Percentiles rank a stretch among this genome's conserved stretches.
phyloP scores from a whole-genome alignment of 2,329 filamentous ascomycete genomes.

The Cytospora chrysosperma region DNA sequence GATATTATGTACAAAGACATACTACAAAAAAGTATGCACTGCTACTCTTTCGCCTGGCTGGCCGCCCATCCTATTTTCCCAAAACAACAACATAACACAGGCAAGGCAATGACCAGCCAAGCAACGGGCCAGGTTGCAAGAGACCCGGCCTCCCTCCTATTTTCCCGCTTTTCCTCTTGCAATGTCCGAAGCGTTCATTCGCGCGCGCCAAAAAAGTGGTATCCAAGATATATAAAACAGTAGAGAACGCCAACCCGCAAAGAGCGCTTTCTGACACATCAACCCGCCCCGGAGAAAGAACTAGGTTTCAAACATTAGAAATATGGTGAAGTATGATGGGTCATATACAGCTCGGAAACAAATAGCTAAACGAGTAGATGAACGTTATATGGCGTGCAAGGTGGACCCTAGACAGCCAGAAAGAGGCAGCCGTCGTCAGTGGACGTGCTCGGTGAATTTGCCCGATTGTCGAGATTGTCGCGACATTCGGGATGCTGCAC shows the following conservation, averaged over 20 bases:
- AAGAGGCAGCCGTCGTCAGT: constrained; percentile 7
- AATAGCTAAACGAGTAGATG: constrained; percentile 1
- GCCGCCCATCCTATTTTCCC: background rate
- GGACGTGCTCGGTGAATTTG: constrained; percentile 22
- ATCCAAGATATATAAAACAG: constrained; percentile 24
- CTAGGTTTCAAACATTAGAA: constrained; percentile 24
- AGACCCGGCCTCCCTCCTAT: constrained; percentile 12
- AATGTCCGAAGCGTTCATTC: constrained; percentile 22
- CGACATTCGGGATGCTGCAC: constrained; percentile 17
- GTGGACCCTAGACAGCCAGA: background rate
- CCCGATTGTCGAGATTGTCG: constrained; percentile 19
- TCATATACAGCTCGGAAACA: constrained; percentile 20
- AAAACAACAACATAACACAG: background rate
- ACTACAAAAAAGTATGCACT: constrained; percentile 9
- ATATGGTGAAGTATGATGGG: constrained; percentile 22
- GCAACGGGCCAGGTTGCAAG: constrained; percentile 1
- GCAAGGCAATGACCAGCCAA: constrained; percentile 13
- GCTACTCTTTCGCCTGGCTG: constrained; percentile 2
- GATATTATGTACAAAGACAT: constrained; percentile 21
- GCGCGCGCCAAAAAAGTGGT: constrained; percentile 23
- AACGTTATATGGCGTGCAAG: background rate
- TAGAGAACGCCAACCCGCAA: constrained; percentile 19
- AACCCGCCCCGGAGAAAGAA: background rate
- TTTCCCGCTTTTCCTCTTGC: constrained; percentile 1
- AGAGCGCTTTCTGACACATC: constrained; percentile 22